Conservation (phyloP, 805 yeast genomes). For the Wickerhamiella sergipiensis region DNA sequence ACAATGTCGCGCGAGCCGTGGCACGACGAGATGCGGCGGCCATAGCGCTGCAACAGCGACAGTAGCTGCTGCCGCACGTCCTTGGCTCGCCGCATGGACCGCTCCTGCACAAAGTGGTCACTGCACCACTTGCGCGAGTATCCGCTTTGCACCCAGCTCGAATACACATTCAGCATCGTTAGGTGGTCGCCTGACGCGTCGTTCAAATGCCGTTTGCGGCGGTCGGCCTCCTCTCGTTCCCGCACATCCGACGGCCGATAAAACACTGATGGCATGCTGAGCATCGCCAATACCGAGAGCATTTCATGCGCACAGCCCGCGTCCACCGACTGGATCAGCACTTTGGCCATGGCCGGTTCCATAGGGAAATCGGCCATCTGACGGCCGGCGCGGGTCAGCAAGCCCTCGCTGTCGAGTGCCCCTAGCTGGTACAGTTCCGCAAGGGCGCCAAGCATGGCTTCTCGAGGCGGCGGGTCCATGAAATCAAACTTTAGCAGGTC, state of each 20-base stretch:
- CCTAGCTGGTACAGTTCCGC: conserved; percentile 77
- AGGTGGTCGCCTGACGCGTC: conserved; percentile 64
- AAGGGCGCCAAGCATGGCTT: conserved; percentile 57
- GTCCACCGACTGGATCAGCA: conserved; percentile 47
- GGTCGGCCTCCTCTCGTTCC: conserved; percentile 46
- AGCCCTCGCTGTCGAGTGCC: conserved; percentile 63
- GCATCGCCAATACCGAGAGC: conserved; percentile 65
- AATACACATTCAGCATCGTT: conserved; percentile 57
- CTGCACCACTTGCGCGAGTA: conserved; percentile 70
- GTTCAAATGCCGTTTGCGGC: conserved; percentile 41
- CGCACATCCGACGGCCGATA: conserved; percentile 51
- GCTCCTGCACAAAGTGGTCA: conserved; percentile 68
- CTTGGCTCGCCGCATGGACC: conserved; percentile 51
- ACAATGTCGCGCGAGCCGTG: conserved; percentile 24
- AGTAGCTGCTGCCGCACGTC: conserved; percentile 62
- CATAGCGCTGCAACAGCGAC: conserved; percentile 28
- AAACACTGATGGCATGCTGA: conserved; percentile 64
- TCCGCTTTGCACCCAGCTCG: conserved; percentile 59
- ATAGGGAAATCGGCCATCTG: conserved; percentile 87
- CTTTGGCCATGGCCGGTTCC: conserved; percentile 79
- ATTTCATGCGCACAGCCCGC: conserved; percentile 54
- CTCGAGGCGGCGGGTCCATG: conserved; percentile 76
- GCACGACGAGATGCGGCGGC: conserved; percentile 22
- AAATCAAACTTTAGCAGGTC: conserved; percentile 77
- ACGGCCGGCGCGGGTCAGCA: conserved; percentile 61